Percentiles rank a stretch among this genome's conserved stretches.
These are phyloP conservation scores for Psilocybe cyanescens DNA, from an alignment of 768 basidiomycete genomes.

Conservation along the genomic window DNA sequence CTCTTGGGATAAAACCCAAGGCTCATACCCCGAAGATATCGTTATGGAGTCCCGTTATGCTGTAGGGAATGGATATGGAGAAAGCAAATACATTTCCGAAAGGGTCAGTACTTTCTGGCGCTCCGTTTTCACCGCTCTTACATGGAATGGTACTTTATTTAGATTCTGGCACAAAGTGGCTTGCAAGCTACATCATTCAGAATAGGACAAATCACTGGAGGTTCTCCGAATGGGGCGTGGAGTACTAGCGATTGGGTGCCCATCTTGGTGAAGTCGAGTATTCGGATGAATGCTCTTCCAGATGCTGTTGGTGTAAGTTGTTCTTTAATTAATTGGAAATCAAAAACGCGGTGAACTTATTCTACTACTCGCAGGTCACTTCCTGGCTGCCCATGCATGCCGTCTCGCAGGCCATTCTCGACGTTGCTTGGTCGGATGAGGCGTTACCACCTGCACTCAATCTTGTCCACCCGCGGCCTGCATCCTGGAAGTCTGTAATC, in stretches of 20 bases:
- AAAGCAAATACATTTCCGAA: conserved; percentile 41
- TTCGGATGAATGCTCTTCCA: conserved; percentile 28
- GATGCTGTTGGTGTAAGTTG: conserved; percentile 25
- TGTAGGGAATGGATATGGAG: conserved; percentile 39
- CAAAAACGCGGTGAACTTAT: neutral
- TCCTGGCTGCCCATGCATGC: conserved; percentile 34
- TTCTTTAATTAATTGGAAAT: neutral
- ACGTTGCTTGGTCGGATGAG: conserved; percentile 22
- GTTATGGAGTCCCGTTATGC: conserved; percentile 27
- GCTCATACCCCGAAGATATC: conserved; percentile 31
- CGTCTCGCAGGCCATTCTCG: conserved; percentile 26
- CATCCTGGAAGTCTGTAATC: conserved; percentile 28
- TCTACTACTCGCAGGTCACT: conserved; percentile 21
- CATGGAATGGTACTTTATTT: neutral
- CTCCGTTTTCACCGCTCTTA: conserved; percentile 2
- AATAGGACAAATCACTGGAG: conserved; percentile 38
- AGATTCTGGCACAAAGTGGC: conserved; percentile 33
- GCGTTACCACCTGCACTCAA: conserved; percentile 26
- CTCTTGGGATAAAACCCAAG: conserved; percentile 25
- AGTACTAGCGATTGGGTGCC: conserved; percentile 39
- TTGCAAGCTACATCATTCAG: conserved; percentile 30
- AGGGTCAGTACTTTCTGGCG: conserved; percentile 22
- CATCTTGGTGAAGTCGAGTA: conserved; percentile 35
- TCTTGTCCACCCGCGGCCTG: conserved; percentile 33
- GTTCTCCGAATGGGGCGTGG: conserved; percentile 36